phyloP scores from a whole-genome alignment of 2,329 filamentous ascomycete genomes.

The Alternaria gansuensis region DNA sequence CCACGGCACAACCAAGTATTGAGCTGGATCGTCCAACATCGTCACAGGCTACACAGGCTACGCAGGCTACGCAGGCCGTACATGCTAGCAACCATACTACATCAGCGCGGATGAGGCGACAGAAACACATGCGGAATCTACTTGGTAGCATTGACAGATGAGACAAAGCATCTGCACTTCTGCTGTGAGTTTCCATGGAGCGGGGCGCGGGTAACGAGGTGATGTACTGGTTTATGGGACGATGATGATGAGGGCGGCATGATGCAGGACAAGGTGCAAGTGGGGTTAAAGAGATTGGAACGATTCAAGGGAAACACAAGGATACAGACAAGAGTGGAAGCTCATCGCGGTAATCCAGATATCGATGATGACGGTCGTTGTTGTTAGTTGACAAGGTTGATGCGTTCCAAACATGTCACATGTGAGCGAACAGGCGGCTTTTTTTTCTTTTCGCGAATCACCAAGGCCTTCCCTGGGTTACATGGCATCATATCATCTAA shows the following conservation, averaged over 20 bases:
- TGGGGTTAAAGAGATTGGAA: neutral
- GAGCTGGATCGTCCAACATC: neutral
- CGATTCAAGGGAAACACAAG: neutral
- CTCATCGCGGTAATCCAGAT: too few relatives aligned
- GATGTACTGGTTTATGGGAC: conserved; percentile 15
- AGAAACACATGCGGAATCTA: conserved; percentile 27
- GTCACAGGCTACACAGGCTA: neutral
- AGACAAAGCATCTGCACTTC: conserved; percentile 39
- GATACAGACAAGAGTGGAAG: too few relatives aligned
- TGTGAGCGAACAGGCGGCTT: too few relatives aligned
- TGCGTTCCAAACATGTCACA: too few relatives aligned
- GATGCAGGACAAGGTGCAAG: neutral
- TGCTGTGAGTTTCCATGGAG: conserved; percentile 40
- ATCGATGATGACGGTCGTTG: too few relatives aligned
- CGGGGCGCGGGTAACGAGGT: conserved; percentile 37
- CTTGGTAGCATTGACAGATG: conserved; percentile 21
- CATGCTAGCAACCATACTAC: conserved; percentile 2
- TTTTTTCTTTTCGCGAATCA: too few relatives aligned
- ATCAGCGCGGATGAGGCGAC: conserved; percentile 26
- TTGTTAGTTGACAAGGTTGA: too few relatives aligned
- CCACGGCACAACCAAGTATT: neutral
- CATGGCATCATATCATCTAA: too few relatives aligned
- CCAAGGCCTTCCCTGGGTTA: too few relatives aligned
- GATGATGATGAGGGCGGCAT: neutral
- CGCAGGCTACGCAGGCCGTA: neutral